Evolutionary conservation across 2,329 filamentous ascomycete genomes (phyloP), one percentile per base, ranked within the genome.

Genomic region (Xylariaceae sp.): DNA sequence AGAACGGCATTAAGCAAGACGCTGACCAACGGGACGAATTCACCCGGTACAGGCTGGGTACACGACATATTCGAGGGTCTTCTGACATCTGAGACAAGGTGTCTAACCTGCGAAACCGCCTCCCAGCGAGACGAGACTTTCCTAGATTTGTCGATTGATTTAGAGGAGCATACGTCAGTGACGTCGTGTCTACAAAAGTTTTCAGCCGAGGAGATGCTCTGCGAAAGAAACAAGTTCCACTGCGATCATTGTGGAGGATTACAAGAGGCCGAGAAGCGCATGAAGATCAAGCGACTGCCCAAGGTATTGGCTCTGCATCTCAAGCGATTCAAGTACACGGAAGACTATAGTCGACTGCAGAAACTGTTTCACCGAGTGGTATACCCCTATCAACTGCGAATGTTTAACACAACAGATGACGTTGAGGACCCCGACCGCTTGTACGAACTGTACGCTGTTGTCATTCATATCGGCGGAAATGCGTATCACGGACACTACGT

Each of bases 401-500:
- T 99, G 72, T 97, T 97, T 78, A 97, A 97, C 75, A 97, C 94
- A 0, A 97, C 93, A 18, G 92, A 97, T 64, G 93, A 97, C 62
- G 91, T 92, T 13, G 89, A 93, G 68, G 92, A 97, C 68, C 91
- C 91, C 0, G 94, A 99, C 74, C 85, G 92, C 44, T 76, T 99
- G 44, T 99, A 99, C 74, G 94, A 99, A 77, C 79, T 99, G 1
- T 99, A 99, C 70, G 94, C 93, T 0, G 92, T 99, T 2, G 92
- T 99, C 8, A 91, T 99, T 18, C 94, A 99, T 70, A 97, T 99
- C 64, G 94, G 94, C 56, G 92, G 92, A 53, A 95, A 96, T 18
- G 93, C 94, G 3, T 97, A 97, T 70, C 94, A 99, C 71, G 94
- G 94, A 3, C 94, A 99, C 73, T 99, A 99, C 68, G 92, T 99